Conservation (phyloP, 306 rosid species). For the Quercus cerris region DNA sequence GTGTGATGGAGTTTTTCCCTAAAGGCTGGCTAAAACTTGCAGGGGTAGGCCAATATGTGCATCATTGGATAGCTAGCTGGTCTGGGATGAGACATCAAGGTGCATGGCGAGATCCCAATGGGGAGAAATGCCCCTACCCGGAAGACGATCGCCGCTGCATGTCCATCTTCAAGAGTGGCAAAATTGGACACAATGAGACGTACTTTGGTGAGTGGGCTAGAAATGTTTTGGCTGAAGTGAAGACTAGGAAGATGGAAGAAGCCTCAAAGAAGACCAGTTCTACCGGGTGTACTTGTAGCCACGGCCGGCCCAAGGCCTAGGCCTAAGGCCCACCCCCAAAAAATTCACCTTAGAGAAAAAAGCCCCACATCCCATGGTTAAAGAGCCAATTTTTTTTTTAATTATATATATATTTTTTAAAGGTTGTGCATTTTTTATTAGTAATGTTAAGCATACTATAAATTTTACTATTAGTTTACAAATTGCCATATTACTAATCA, state of each 20-base stretch:
- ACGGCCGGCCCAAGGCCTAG: too few species aligned
- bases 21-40: slow-evolving; percentile 67
- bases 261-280: not conserved
- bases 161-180: slow-evolving; percentile 46
- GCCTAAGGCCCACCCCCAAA: too few species aligned
- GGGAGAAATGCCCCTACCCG: slow-evolving; percentile 30
- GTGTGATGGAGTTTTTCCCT: slow-evolving; percentile 73
- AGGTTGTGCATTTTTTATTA: too few species aligned
- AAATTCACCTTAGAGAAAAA: too few species aligned
- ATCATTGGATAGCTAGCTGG: slow-evolving; percentile 67
- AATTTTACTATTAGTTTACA: too few species aligned
- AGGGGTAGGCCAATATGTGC: slow-evolving; percentile 64
- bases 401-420: too few species aligned
- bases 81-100: slow-evolving; percentile 66
- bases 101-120: slow-evolving; percentile 62
- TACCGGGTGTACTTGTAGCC: slow-evolving; percentile 32
- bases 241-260: slow-evolving; percentile 36
- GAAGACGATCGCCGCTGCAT: slow-evolving; percentile 60
- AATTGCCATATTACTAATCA: too few species aligned
- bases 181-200: slow-evolving; percentile 47
- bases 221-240: slow-evolving; percentile 43
- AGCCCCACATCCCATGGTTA: too few species aligned
- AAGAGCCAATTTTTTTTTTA: too few species aligned
- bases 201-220: slow-evolving; percentile 53
- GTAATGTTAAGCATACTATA: too few species aligned